These are phyloP conservation scores for Hyparrhenia diplandra DNA, from an alignment of 176 grass and related monocot species.

Conservation along the genomic window DNA sequence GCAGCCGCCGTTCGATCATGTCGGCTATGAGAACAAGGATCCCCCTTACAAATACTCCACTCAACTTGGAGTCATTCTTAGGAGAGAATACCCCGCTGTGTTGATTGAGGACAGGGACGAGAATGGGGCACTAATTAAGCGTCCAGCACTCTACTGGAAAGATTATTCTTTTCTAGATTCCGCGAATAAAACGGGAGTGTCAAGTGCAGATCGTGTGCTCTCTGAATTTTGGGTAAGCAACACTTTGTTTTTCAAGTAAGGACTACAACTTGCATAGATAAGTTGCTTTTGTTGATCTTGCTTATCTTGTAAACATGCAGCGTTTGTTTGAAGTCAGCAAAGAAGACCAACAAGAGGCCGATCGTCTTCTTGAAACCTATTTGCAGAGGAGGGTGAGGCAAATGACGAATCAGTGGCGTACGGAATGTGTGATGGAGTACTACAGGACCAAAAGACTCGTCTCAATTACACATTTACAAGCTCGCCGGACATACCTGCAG, in stretches of 20 bases:
- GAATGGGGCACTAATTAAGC: too few relatives aligned
- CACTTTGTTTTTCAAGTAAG: background rate
- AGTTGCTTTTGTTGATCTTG: background rate
- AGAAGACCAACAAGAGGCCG: background rate
- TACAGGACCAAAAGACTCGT: background rate
- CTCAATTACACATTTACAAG: background rate
- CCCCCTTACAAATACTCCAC: too few relatives aligned
- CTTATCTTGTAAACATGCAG: background rate
- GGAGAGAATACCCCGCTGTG: too few relatives aligned
- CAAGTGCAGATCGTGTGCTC: background rate
- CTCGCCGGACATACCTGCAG: background rate
- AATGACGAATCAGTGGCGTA: background rate
- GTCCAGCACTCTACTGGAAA: too few relatives aligned
- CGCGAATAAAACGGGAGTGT: background rate
- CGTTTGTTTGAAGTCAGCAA: background rate
- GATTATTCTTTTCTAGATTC: background rate
- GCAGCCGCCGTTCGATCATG: too few relatives aligned
- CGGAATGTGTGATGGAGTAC: background rate
- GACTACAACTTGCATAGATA: background rate
- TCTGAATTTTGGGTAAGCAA: background rate
- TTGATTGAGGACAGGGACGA: too few relatives aligned
- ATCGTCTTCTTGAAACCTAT: background rate
- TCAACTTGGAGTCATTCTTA: too few relatives aligned
- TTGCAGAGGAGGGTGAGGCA: background rate
- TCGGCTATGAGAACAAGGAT: too few relatives aligned